phyloP scores from a whole-genome alignment of 2,329 filamentous ascomycete species.

The Xylaria sp. region DNA sequence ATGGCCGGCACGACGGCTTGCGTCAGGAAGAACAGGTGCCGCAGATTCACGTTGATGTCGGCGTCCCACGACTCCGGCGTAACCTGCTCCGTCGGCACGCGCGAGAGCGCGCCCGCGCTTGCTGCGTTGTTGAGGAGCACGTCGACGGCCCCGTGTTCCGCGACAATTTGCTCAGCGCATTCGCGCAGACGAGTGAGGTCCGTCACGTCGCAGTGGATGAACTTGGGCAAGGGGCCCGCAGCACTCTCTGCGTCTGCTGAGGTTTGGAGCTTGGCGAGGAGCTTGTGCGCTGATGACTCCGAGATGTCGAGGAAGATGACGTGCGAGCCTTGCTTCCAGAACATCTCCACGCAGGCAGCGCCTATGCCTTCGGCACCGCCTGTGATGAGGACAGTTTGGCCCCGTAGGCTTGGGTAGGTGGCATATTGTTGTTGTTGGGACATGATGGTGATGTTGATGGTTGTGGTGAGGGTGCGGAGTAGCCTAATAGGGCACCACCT shows the following conservation, averaged over 20 bases:
- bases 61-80: conserved; percentile 39
- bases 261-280: conserved; percentile 27
- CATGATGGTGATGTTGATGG: neutral
- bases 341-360: conserved; percentile 39
- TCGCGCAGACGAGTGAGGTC: conserved; percentile 33
- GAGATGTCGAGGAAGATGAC: conserved; percentile 42
- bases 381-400: conserved; percentile 39
- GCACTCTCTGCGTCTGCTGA: conserved; percentile 9
- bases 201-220: conserved; percentile 40
- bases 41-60: conserved; percentile 41
- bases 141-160: conserved; percentile 28
- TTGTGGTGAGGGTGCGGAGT: neutral
- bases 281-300: conserved; percentile 29
- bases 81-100: conserved; percentile 32
- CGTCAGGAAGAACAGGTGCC: conserved; percentile 41
- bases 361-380: conserved; percentile 46
- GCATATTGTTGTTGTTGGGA: conserved; percentile 27
- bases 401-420: conserved; percentile 39
- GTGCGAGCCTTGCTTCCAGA: conserved; percentile 39
- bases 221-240: conserved; percentile 31
- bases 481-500: neutral
- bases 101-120: conserved; percentile 23
- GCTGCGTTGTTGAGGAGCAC: conserved; percentile 37
- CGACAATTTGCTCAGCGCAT: conserved; percentile 33
- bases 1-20: conserved; percentile 36